These are phyloP conservation scores for Paecilomyces dactylethromorphus DNA, from an alignment of 2,329 filamentous ascomycete genomes.

Conservation along the genomic window DNA sequence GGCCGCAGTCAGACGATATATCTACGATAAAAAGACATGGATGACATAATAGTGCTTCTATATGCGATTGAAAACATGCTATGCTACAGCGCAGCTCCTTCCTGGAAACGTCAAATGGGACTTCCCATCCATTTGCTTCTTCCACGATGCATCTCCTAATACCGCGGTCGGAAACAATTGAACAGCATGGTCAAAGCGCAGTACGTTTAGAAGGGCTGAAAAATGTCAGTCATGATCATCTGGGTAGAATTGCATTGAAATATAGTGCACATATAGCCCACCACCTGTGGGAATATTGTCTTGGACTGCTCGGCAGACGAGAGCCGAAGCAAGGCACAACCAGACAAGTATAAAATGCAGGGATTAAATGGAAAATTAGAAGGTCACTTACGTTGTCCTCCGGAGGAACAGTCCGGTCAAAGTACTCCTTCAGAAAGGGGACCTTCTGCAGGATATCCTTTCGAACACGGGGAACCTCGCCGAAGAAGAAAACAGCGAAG, in stretches of 20 bases:
- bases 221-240: constrained; percentile 12
- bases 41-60: constrained; percentile 18
- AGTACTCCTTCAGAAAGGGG: constrained; percentile 53
- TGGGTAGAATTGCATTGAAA: neutral
- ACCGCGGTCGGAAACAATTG: neutral
- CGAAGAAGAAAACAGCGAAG: constrained; percentile 59
- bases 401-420: constrained; percentile 50
- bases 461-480: constrained; percentile 56
- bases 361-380: neutral
- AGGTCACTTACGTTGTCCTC: constrained; percentile 52
- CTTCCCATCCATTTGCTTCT: neutral
- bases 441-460: constrained; percentile 57
- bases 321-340: neutral
- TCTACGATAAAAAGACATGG: constrained; percentile 6
- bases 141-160: neutral
- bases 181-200: constrained; percentile 1
- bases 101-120: neutral
- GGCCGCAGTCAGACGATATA: neutral
- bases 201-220: constrained; percentile 30
- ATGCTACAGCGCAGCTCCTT: constrained; percentile 4
- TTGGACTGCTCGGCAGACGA: neutral
- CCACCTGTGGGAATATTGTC: neutral
- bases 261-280: neutral
- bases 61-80: constrained; percentile 29
- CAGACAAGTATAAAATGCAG: neutral